Conservation (phyloP, 768 basidiomycete species). For the Serendipita indica region DNA sequence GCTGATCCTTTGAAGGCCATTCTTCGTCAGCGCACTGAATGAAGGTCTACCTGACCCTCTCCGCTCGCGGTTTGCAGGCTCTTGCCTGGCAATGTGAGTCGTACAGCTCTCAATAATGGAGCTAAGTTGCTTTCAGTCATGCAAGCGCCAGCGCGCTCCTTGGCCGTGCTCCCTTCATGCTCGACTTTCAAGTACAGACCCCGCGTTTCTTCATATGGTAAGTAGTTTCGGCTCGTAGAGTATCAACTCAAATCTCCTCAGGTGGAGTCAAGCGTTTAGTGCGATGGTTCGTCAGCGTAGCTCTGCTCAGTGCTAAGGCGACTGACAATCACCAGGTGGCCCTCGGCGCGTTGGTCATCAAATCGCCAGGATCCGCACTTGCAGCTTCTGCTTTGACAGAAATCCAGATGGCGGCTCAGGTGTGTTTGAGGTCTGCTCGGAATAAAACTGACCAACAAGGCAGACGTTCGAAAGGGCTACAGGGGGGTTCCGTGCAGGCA, state of each 20-base stretch:
- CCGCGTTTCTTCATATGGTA: slow-evolving; percentile 5
- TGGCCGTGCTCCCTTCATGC: not conserved
- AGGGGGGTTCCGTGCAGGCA: not conserved
- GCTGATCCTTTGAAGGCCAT: not conserved
- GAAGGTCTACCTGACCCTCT: not conserved
- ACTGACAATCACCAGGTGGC: not conserved
- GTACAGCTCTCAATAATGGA: too few species aligned
- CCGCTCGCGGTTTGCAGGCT: slow-evolving; percentile 2
- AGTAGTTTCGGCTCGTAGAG: not conserved
- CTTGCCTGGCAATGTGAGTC: not conserved
- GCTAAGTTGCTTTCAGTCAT: not conserved
- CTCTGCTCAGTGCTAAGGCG: not conserved
- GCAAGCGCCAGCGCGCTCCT: not conserved
- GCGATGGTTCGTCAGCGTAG: not conserved
- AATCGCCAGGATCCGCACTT: slow-evolving; percentile 1
- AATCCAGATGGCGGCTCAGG: not conserved
- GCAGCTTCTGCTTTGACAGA: not conserved
- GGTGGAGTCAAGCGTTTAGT: slow-evolving; percentile 1
- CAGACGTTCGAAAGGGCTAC: not conserved
- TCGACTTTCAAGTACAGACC: not conserved
- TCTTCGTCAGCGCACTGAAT: not conserved
- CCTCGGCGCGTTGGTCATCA: not conserved
- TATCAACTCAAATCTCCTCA: not conserved
- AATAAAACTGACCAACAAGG: not conserved
- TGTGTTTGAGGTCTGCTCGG: not conserved